A percentile compares a stretch with the other conserved stretches of the same genome.
Evolutionary conservation across 2,329 filamentous ascomycete species (phyloP).

Genomic region (Pseudogymnoascus sp.): DNA sequence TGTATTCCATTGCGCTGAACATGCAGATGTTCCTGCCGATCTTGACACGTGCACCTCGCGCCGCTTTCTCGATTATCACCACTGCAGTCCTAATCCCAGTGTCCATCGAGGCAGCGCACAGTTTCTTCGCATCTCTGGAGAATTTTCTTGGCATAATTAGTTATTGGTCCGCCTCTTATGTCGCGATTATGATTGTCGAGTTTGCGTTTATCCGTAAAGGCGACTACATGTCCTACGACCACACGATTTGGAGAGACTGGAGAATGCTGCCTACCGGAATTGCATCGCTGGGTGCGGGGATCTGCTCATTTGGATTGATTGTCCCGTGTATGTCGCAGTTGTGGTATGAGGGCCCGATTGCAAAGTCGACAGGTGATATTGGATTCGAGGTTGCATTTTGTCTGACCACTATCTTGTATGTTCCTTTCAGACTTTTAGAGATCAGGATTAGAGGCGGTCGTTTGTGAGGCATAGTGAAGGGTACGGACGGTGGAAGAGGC

Average conservation of each 20-base stretch:
- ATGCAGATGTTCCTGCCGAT: constrained; percentile 56
- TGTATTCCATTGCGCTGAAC: constrained; percentile 58
- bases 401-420: constrained; percentile 38
- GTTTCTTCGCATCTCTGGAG: constrained; percentile 41
- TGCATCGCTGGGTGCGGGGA: constrained; percentile 34
- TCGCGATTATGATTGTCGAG: constrained; percentile 31
- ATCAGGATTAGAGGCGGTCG: constrained; percentile 24
- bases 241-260: constrained; percentile 32
- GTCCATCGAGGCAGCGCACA: constrained; percentile 45
- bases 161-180: constrained; percentile 28
- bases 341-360: constrained; percentile 57
- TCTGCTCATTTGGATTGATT: constrained; percentile 40
- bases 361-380: constrained; percentile 54
- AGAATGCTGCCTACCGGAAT: constrained; percentile 35
- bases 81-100: constrained; percentile 55
- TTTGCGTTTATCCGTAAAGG: constrained; percentile 30
- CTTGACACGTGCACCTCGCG: constrained; percentile 49
- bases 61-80: constrained; percentile 50
- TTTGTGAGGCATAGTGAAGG: neutral
- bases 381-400: constrained; percentile 59
- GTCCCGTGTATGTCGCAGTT: constrained; percentile 55
- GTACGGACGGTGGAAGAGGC: neutral
- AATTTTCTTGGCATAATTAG: constrained; percentile 28
- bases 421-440: constrained; percentile 38
- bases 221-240: constrained; percentile 29